Evolutionary conservation across 768 basidiomycete species (phyloP), one percentile per base, ranked within the genome.

Genomic region (Trametes cinnabarina): DNA sequence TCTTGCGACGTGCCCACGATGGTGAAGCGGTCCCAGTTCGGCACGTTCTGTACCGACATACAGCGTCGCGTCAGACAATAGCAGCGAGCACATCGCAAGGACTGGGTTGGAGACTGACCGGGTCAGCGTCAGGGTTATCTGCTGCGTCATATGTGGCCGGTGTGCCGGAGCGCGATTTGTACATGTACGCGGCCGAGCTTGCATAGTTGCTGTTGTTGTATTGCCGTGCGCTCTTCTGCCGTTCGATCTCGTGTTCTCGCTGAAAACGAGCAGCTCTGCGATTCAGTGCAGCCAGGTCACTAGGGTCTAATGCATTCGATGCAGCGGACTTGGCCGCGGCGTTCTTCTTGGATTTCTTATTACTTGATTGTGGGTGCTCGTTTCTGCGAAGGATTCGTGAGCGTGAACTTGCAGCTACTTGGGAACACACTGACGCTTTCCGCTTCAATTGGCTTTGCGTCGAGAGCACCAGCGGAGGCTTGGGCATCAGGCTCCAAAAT

Each of bases 11-110:
- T 95, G 48, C 97, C 97, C 55, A 96, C 93, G 66, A 99, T 98
- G 7, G 95, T 98, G 72, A 86, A 81, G 57, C 85, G 85, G 76
- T 99, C 97, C 97, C 97, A 99, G 69, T 95, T 88, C 51, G 94
- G 87, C 9, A 96, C 94, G 66, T 95, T 96, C 96, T 98, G 64
- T 6, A 35, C 42, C 42, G 34, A 42, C 48, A 23, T 43, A 46
- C 30, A 6, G 52, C 49, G 23, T n/a, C 35, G 28, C 17, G 51
- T 47, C 44, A 55, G 41, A 58, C 35, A 46, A 40, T 42, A 60
- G 37, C n/a, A 32, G 47, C 30, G n/a, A 30, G 28, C 34, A n/a
- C 11, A 26, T 14, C 46, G 35, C 30, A 57, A 46, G 55, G 47
- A 42, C 43, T 47, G 54, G 23, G 47, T 34, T 39, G 23, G 25